Base-by-base conservation (phyloP, 2,329 filamentous ascomycete species). In the Monosporascus sp. region DNA sequence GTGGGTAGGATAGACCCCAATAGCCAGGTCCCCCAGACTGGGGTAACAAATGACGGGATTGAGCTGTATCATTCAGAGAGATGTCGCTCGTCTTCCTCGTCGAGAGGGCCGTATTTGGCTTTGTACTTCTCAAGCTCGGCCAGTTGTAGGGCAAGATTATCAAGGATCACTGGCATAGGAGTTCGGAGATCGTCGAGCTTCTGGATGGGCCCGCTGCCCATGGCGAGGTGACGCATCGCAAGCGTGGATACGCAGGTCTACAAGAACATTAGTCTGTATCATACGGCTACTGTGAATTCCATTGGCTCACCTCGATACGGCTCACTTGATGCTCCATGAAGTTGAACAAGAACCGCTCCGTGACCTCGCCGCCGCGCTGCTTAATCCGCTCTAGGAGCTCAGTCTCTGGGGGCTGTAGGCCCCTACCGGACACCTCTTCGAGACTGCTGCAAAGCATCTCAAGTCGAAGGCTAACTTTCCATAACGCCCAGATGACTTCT, bases 271-370 rank as follows among this genome's bases (percentile, higher is more conserved):
- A 54, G 50, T 39, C 34, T n/a, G n/a, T 14, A 17, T 9, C 24
- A 38, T 34, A 27, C 14, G 48, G 7, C 5, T 41, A 31, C 39
- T 44, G 50, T 15, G 20, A 24, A 24, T 34, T 6, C 25, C 18
- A 37, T 47, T 50, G 36, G 73, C 86, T 72, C 77, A 95, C 91
- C 84, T 99, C 94, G 68, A 99, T 95, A 65, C 94, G 84, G 68
- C 89, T 92, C 61, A 99, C 88, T 78, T 97, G 91, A 68, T 97
- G 92, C 68, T 96, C 92, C 69, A 97, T 81, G 65, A 99, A 90
- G 65, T 90, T 91, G 52, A 96, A 73, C 70, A 97, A 75, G 70
- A 96, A 93, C 50, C 83, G 79, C 75, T 97, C 94, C 27, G 92
- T 90, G 51, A 97, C 83, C 67, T 97, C 91, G 11, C 90, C 90